These are phyloP conservation scores for Rubia peregrina DNA, from an alignment of 305 asterid species.

Conservation along the genomic window DNA sequence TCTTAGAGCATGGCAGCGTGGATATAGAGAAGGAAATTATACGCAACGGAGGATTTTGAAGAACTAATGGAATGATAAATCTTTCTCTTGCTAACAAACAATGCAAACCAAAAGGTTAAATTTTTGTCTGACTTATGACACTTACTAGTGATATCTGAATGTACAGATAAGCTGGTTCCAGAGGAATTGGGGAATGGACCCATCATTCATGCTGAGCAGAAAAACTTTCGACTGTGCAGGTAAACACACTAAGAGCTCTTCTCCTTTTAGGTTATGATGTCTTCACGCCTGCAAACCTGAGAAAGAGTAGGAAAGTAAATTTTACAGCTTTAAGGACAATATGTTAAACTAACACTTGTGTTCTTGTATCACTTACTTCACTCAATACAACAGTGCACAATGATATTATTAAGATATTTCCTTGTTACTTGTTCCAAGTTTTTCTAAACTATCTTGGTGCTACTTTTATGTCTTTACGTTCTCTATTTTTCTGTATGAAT, in stretches of 20 bases:
- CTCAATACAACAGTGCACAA: background rate
- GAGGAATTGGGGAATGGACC: constrained; percentile 94
- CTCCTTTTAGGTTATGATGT: background rate
- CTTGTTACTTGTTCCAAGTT: background rate
- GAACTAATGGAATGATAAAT: constrained; percentile 63
- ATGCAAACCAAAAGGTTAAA: constrained; percentile 86
- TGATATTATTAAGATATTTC: background rate
- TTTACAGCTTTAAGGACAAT: background rate
- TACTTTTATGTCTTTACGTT: background rate
- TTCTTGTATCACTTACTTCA: background rate
- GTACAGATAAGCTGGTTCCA: constrained; percentile 71
- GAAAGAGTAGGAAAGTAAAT: background rate
- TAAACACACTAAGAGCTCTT: constrained; percentile 12
- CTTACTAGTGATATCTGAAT: background rate
- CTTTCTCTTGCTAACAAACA: constrained; percentile 88
- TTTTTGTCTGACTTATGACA: background rate
- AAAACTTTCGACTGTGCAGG: constrained; percentile 94
- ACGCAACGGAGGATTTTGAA: constrained; percentile 87
- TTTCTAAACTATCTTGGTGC: background rate
- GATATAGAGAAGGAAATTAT: constrained; percentile 91
- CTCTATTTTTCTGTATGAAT: background rate
- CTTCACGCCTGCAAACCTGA: background rate
- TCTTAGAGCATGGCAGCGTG: constrained; percentile 63
- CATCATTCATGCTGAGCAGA: constrained; percentile 87
- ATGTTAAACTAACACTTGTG: background rate